A percentile compares a stretch with the other conserved stretches of the same genome.
These are phyloP conservation scores for Acacia acuminata DNA, from an alignment of 306 rosid species.

Conservation along the genomic window DNA sequence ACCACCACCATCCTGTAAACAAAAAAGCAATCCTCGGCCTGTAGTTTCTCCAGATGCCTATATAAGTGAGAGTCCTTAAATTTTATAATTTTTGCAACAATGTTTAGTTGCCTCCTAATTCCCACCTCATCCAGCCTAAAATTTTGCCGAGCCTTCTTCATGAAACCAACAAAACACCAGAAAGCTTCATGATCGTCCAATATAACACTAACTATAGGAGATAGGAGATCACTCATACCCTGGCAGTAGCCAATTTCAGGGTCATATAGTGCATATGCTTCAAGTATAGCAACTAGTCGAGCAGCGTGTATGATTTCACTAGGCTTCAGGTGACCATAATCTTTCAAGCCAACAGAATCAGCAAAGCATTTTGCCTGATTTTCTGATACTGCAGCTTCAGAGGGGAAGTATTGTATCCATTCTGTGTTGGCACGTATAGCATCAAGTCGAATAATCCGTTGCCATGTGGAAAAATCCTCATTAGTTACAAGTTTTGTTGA, in stretches of 20 bases:
- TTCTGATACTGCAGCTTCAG: constrained; percentile 68
- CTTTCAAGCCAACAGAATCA: constrained; percentile 93
- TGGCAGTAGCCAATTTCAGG: constrained; percentile 99
- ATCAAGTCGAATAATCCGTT: constrained; percentile 94
- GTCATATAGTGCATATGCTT: constrained; percentile 94
- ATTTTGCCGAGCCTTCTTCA: constrained; percentile 98
- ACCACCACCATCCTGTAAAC: constrained; percentile 99
- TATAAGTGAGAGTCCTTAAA: constrained; percentile 86
- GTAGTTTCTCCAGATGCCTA: constrained; percentile 91
- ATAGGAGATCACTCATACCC: constrained; percentile 98
- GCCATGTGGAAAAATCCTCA: constrained; percentile 96
- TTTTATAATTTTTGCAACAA: constrained; percentile 83
- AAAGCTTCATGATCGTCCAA: constrained; percentile 94
- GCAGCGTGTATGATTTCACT: constrained; percentile 88
- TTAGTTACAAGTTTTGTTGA: constrained; percentile 47
- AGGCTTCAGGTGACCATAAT: constrained; percentile 87
- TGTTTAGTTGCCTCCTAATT: constrained; percentile 84
- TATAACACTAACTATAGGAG: constrained; percentile 83
- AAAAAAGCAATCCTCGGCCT: constrained; percentile 98
- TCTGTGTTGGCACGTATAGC: constrained; percentile 91
- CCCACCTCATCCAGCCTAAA: constrained; percentile 99
- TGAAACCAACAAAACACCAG: constrained; percentile 99
- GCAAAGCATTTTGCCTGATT: constrained; percentile 70
- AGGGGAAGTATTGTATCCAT: constrained; percentile 75
- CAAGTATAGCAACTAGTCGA: constrained; percentile 91